Base-by-base conservation (phyloP, 2,329 filamentous ascomycete genomes). In the Anthostomella pinea region DNA sequence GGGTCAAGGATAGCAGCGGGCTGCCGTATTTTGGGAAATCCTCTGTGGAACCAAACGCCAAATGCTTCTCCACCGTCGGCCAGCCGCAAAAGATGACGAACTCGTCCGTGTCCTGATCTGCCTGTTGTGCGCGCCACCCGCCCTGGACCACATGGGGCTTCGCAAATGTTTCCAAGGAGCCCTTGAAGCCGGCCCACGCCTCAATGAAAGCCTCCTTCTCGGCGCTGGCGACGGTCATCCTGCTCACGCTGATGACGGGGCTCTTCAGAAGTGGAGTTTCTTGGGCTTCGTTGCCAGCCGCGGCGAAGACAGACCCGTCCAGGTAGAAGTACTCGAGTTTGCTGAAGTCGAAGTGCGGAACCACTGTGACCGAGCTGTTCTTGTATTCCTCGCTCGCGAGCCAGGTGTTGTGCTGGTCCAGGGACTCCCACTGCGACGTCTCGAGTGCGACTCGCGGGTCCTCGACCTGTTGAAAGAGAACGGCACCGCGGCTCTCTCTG, bases 391-490 rank as follows among this genome's bases (percentile, higher is more conserved):
- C 45, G 33, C 63, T 67, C 28, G 57, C 53, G 31, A 72, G 63
- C 70, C 72, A 75, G 32, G 60, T 45, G 30, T 40, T 43, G 39
- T 74, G 69, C 5, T 60, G 62, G 10, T 58, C 60, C 14, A 60
- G 58, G 0, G 64, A 67, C 36, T 63, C 57, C 71, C 70, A 73
- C 8, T 64, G 59, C 13, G 69, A 65, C 4, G 65, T 66, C 44
- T 74, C 58, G 45, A 74, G 54, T n/a, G 68, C 40, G 18, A 53
- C 49, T 3, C 60, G 51, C 8, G 61, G 59, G 35, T 67, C 56
- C 28, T 64, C 59, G 38, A 60, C 30, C 45, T 66, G 61, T 25
- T 58, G 52, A 41, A 64, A 60, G 21, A 64, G 42, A 23, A 48
- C 55, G 3, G 54, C 53, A 16, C 60, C 57, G 14, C 62, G 60